Evolutionary conservation across 2,329 filamentous ascomycete genomes (phyloP).

Genomic region (Aspergillus alliaceus): DNA sequence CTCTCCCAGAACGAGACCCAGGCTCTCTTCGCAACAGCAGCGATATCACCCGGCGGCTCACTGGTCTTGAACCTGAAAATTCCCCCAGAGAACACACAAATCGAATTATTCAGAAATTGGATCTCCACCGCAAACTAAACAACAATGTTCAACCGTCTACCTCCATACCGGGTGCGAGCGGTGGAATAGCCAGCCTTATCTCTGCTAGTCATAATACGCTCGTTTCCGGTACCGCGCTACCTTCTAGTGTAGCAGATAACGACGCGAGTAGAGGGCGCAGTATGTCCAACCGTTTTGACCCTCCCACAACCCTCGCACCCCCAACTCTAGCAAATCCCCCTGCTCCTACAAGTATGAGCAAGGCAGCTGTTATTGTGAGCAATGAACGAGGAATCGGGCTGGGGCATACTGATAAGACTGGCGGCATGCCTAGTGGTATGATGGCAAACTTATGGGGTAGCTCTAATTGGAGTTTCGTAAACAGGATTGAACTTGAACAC

Average conservation of each 20-base stretch:
- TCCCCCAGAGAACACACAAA: slow-evolving; percentile 75
- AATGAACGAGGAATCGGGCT: slow-evolving; percentile 70
- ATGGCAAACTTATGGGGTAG: slow-evolving; percentile 95
- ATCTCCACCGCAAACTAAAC: slow-evolving; percentile 75
- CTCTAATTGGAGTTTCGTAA: slow-evolving; percentile 73
- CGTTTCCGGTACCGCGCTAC: slow-evolving; percentile 58
- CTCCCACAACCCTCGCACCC: slow-evolving; percentile 71
- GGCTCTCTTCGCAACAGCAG: slow-evolving; percentile 66
- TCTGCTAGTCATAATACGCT: slow-evolving; percentile 79
- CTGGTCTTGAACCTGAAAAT: slow-evolving; percentile 58
- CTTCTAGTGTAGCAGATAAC: slow-evolving; percentile 39
- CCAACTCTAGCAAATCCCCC: slow-evolving; percentile 80
- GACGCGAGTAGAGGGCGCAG: slow-evolving; percentile 35
- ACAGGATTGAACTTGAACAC: slow-evolving; percentile 60
- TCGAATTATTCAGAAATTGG: slow-evolving; percentile 88
- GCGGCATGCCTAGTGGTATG: slow-evolving; percentile 77
- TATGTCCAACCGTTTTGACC: slow-evolving; percentile 43
- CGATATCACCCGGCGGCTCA: slow-evolving; percentile 62
- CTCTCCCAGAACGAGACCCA: slow-evolving; percentile 63
- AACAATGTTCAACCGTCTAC: slow-evolving; percentile 55
- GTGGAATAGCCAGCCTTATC: slow-evolving; percentile 80
- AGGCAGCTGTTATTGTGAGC: slow-evolving; percentile 76
- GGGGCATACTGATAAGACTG: slow-evolving; percentile 61
- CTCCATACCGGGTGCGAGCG: slow-evolving; percentile 47
- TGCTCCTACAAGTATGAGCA: slow-evolving; percentile 80